Conservation (phyloP, 129 eudicot species). For the Artemisia annua region DNA sequence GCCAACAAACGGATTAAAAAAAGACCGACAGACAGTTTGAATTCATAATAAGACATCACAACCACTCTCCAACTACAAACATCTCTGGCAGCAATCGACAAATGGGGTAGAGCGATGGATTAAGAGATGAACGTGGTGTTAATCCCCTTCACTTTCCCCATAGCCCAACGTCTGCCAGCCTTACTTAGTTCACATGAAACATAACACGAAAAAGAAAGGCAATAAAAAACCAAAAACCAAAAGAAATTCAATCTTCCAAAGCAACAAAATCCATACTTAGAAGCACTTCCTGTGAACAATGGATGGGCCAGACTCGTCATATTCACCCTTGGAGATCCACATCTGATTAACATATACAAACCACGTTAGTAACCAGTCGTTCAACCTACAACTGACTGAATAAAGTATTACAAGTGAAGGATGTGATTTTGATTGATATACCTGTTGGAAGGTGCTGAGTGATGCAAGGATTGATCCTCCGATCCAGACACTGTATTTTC, state of each 20-base stretch:
- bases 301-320: conserved; percentile 78
- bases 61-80: conserved; percentile 64
- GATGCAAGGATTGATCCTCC: conserved; percentile 79
- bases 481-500: conserved; percentile 83
- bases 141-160: conserved; percentile 32
- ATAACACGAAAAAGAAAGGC: conserved; percentile 41
- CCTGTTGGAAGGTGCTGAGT: conserved; percentile 92
- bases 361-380: not conserved
- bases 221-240: conserved; percentile 47
- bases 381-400: not conserved
- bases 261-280: conserved; percentile 47
- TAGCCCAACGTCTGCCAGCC: conserved; percentile 41
- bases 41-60: conserved; percentile 44
- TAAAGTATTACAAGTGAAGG: not conserved
- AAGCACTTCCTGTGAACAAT: conserved; percentile 88
- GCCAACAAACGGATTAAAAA: conserved; percentile 32
- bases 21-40: conserved; percentile 19
- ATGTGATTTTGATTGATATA: not conserved
- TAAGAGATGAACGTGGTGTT: conserved; percentile 30
- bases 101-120: conserved; percentile 20
- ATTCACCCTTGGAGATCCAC: conserved; percentile 87
- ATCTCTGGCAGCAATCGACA: conserved; percentile 40
- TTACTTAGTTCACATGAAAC: conserved; percentile 41
- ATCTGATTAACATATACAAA: conserved; percentile 39
- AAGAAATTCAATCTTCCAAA: conserved; percentile 48